Base-by-base conservation (phyloP, 192 early-diverging fungal genomes). In the Helicostylum pulchrum region DNA sequence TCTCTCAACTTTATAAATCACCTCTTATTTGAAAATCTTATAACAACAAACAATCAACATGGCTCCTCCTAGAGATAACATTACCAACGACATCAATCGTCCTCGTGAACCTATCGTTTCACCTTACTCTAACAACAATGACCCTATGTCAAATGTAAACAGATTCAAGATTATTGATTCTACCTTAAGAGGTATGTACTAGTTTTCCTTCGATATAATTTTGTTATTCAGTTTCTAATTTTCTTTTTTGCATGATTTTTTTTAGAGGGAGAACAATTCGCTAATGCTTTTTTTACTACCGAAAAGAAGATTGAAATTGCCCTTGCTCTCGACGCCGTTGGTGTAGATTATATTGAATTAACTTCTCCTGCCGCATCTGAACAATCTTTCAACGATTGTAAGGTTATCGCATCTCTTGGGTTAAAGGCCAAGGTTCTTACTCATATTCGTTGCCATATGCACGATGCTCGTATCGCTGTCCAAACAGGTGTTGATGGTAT, bases 231-330 rank as follows among this genome's bases (percentile, higher is more conserved):
- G 32, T 19, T 17, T 43, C 31, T 51, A 66, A 59, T 36, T 51
- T 31, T 49, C 64, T 43, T 39, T 39, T 6, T 39, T 39, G 36
- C 36, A 39, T 39, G 36, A 39, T 9, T 39, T 63, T 4, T 70
- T 44, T 61, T 58, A 77, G 94, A 99, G 87, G 97, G 97, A 31
- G 97, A 99, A 77, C 97, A 99, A 79, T 99, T 99, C 80, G 94
- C 94, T 73, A 97, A 97, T 74, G 97, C 97, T 51, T 97, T 97
- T 80, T 99, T 99, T 61, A 90, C 92, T 67, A 94, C 92, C 11
- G 95, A 89, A 65, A 96, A 93, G 81, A 99, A 99, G 83, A 91
- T 99, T 64, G 92, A 94, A 70, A 97, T 99, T 60, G 97, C 97
- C 73, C 94, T 92, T 80, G 94, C 94, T 11, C 84, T 99, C 7